These are phyloP conservation scores for Phytophthora nicotianae DNA, from an alignment of 352 stramenopile genomes.

Conservation along the genomic window DNA sequence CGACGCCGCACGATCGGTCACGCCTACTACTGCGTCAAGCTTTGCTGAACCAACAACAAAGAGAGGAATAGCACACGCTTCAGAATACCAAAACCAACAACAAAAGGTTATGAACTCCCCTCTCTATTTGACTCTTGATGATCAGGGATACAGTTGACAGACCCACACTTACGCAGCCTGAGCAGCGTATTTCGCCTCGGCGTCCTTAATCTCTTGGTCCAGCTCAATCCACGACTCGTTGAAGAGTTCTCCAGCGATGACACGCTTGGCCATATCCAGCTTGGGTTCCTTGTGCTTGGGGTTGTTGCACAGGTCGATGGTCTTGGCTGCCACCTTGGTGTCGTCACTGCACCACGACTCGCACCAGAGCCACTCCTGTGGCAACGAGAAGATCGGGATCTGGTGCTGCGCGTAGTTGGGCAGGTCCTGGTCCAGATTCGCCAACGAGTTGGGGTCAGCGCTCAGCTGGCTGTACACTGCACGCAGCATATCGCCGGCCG, in stretches of 20 bases:
- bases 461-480: slow-evolving; percentile 97
- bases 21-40: slow-evolving; percentile 29
- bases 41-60: slow-evolving; percentile 27
- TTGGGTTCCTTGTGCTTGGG: slow-evolving; percentile 99
- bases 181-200: slow-evolving; percentile 38
- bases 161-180: slow-evolving; percentile 19
- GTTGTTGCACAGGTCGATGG: slow-evolving; percentile 99
- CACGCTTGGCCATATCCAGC: slow-evolving; percentile 98
- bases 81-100: slow-evolving; percentile 9
- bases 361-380: slow-evolving; percentile 99
- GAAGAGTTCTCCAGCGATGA: slow-evolving; percentile 98
- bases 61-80: slow-evolving; percentile 24
- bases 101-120: slow-evolving; percentile 18
- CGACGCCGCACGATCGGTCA: slow-evolving; percentile 32
- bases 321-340: slow-evolving; percentile 97
- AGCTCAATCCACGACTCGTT: slow-evolving; percentile 98
- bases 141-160: slow-evolving; percentile 10
- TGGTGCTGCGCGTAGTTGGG: slow-evolving; percentile 97
- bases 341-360: slow-evolving; percentile 99
- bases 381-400: slow-evolving; percentile 97
- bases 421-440: slow-evolving; percentile 99
- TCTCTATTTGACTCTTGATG: slow-evolving; percentile 21
- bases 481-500: slow-evolving; percentile 96
- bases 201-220: slow-evolving; percentile 95
- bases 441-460: slow-evolving; percentile 97